Evolutionary conservation across 176 grass and related monocot species (phyloP), one percentile per base, ranked within the genome.

Genomic region (Phragmites australis): DNA sequence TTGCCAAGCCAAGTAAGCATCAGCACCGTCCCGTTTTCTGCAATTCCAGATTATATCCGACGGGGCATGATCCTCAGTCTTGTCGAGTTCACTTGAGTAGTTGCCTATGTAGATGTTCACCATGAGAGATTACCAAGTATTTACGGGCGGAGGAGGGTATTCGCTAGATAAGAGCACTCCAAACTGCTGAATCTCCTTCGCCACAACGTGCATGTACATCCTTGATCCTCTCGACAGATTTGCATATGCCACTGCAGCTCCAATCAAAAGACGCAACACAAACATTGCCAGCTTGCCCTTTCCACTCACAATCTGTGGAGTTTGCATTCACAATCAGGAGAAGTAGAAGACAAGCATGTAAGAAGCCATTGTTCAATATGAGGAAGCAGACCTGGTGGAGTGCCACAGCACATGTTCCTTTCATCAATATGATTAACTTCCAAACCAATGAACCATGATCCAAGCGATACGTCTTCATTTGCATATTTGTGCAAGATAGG

Each of bases 321-420:
- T 39, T 57, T 26, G 0, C 6, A 62, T 3, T 34, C 25, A 46
- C 61, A 51, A 67, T 77, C 70, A 88, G 57, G 42, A 25, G 16
- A 47, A 34, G 10, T 6, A 82, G 23, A 75, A 42, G 25, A 16
- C 6, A 67, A 68, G 58, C 12, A 17, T 46, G 42, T 46, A 39
- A 50, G 13, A 11, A 65, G 32, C 2, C 42, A 45, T n/a, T 44
- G 57, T 37, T 27, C n/a, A 76, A 18, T 61, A 78, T 22, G 81
- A 46, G 32, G n/a, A 75, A 31, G 81, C 52, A 32, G 13, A 93
- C 94, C 94, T 81, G 94, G 91, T 32, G 91, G 94, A 72, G 94
- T 97, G 85, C 94, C 94, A 47, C 94, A 97, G 74, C 94, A 93
- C 94, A 97, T 93, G 53, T 80, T 97, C 80, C 91, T 91, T 80